A percentile compares a stretch with the other conserved stretches of the same genome.
phyloP scores from a whole-genome alignment of 495 filamentous ascomycete species.

The Margaritispora aquatica region DNA sequence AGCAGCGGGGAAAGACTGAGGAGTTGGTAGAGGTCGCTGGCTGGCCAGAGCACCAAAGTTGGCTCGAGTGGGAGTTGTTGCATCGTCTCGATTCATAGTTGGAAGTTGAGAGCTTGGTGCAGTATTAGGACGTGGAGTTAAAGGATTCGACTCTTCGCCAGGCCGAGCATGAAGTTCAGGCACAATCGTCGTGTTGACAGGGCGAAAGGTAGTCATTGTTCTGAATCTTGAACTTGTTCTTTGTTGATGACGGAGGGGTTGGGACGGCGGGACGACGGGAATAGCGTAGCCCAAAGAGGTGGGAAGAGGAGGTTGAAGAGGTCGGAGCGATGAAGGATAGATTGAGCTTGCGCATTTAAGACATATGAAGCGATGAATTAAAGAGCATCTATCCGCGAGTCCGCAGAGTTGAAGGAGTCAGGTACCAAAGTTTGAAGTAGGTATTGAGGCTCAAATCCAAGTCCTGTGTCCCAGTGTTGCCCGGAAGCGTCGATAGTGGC shows the following conservation, averaged over 20 bases:
- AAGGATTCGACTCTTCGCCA: constrained; percentile 54
- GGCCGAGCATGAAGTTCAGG: constrained; percentile 30
- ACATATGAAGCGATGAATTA: constrained; percentile 9
- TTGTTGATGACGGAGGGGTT: constrained; percentile 12
- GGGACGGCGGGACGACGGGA: constrained; percentile 9
- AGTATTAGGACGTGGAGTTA: constrained; percentile 45
- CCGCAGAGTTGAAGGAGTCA: neutral
- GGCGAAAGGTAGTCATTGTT: constrained; percentile 51
- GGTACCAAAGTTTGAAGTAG: constrained; percentile 1
- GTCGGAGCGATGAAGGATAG: constrained; percentile 4
- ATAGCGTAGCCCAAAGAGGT: neutral
- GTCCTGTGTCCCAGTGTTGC: neutral
- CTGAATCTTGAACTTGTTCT: neutral
- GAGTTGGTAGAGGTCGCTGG: constrained; percentile 53
- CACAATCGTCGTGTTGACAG: constrained; percentile 67
- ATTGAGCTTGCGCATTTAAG: constrained; percentile 8
- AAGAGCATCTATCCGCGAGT: neutral
- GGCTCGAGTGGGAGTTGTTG: constrained; percentile 56
- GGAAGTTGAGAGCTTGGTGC: constrained; percentile 36
- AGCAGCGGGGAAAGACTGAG: constrained; percentile 48
- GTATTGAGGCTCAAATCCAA: constrained; percentile 8
- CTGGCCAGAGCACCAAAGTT: constrained; percentile 49
- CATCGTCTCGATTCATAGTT: constrained; percentile 34
- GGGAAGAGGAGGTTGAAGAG: constrained; percentile 5
- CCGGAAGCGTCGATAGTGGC: neutral